Base-by-base conservation (phyloP, 257 asterid genomes). In the Fraxinus cuspidata region DNA sequence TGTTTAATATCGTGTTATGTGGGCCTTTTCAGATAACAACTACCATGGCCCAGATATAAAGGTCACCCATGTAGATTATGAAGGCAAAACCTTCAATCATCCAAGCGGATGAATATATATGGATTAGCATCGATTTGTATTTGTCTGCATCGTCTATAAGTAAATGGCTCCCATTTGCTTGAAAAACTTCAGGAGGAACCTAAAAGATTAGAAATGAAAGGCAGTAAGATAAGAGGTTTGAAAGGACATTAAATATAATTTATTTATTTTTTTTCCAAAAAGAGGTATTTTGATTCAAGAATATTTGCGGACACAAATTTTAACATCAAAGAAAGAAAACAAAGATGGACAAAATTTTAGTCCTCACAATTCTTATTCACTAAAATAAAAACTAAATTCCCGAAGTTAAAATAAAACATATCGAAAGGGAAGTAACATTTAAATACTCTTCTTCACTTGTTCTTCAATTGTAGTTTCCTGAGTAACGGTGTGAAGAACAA, bases 141-240 rank as follows among this genome's bases (percentile, higher is more conserved):
- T 27, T 27, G 28, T 27, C 1, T 27, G 28, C 1, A 27, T 27
- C 28, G 28, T 27, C 28, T 27, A 27, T 27, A 27, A 27, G 28
- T 27, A 27, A 27, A 27, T 27, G 28, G 28, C 28, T 27, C 1
- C 28, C 28, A 27, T 27, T 27, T 27, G 89, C 85, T 83, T 87
- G 86, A 37, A 53, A 89, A 75, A 74, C 89, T 42, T 93, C 97
- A 70, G 90, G 74, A 65, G 91, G 88, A 80, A 86, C 92, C 99
- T 95, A 83, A 75, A 79, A 71, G 80, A 79, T 75, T 8, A 78
- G 69, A 32, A 70, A 56, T 58, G 32, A 53, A 77, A 32, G 78
- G 47, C 12, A 68, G 40, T 44, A 18, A 79, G 74, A 44, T 49
- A 64, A 85, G 79, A 82, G 70, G 68, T 53, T 34, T 27, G 28